phyloP scores from a whole-genome alignment of 1,284 basidiomycete species.

The Ustilago hordei region DNA sequence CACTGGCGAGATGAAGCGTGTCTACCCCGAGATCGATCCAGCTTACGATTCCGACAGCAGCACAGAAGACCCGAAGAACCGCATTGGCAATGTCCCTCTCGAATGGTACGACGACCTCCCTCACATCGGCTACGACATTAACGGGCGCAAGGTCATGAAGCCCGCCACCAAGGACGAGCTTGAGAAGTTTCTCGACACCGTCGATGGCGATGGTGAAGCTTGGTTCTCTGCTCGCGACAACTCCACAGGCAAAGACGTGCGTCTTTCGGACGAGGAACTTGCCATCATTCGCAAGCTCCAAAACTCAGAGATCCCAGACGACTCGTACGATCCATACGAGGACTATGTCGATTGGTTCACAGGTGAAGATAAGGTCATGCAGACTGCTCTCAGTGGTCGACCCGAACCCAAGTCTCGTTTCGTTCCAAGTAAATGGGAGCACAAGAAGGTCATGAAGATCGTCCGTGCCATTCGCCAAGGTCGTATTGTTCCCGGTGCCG shows the following conservation, averaged over 20 bases:
- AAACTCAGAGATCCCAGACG: conserved; percentile 90
- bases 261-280: conserved; percentile 89
- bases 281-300: conserved; percentile 94
- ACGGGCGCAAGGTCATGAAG: conserved; percentile 92
- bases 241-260: conserved; percentile 84
- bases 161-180: conserved; percentile 96
- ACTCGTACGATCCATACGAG: conserved; percentile 83
- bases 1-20: conserved; percentile 86
- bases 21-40: conserved; percentile 92
- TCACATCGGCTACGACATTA: conserved; percentile 97
- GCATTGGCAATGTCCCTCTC: conserved; percentile 93
- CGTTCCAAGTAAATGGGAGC: conserved; percentile 99
- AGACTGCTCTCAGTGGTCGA: conserved; percentile 89
- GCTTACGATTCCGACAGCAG: conserved; percentile 97
- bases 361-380: conserved; percentile 90
- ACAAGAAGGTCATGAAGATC: conserved; percentile 99
- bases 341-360: conserved; percentile 97
- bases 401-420: conserved; percentile 97
- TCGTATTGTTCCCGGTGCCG: conserved; percentile 89
- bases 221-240: conserved; percentile 97
- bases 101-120: conserved; percentile 99
- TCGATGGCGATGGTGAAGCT: conserved; percentile 84
- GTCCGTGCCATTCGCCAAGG: conserved; percentile 97
- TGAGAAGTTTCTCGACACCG: conserved; percentile 94
- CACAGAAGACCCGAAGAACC: conserved; percentile 93